Base-by-base conservation (phyloP, 176 grass and related monocot species). In the Thinopyrum elongatum region DNA sequence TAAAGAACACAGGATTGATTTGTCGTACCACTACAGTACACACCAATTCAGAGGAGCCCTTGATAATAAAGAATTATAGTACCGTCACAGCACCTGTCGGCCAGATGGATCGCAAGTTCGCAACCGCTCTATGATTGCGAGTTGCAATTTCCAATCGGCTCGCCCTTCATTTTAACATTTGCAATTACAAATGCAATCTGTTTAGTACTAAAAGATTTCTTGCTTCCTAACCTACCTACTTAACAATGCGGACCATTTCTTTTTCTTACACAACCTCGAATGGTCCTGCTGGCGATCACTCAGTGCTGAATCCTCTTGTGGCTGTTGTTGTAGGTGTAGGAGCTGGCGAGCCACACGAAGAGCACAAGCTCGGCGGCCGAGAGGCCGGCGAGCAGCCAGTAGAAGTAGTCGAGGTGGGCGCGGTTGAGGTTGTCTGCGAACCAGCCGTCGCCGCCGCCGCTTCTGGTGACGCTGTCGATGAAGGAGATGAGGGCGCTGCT, bases 331-430 rank as follows among this genome's bases (percentile, higher is more conserved):
- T 73, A 73, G 5, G 38, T 0, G 1, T 73, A 73, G 11, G 70
- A 44, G 12, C 22, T 15, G 39, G 70, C 36, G 23, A 73, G 41
- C 36, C 36, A 73, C 5, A 73, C 5, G 70, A 25, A 73, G 38
- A 73, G 70, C 38, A 44, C 22, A 2, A 73, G 70, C 70, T 73
- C 70, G 1, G 38, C 34, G 6, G 76, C 47, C 14, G 60, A 65
- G 51, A 93, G 86, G 9, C 65, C 86, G 3, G 87, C 87, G 49
- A 94, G 84, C 9, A 94, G 58, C 71, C 78, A 85, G 16, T 91
- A 94, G 70, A 94, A 94, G 77, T 94, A 94, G 53, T 94, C 86
- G 22, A 94, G 92, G 75, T 91, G 92, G 0, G 75, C 92, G 9
- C 63, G 49, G 70, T 91, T 94, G 21, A 94, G 80, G 55, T 94